Base-by-base conservation (phyloP, 805 yeast genomes). In the Ogataea populi-albae region DNA sequence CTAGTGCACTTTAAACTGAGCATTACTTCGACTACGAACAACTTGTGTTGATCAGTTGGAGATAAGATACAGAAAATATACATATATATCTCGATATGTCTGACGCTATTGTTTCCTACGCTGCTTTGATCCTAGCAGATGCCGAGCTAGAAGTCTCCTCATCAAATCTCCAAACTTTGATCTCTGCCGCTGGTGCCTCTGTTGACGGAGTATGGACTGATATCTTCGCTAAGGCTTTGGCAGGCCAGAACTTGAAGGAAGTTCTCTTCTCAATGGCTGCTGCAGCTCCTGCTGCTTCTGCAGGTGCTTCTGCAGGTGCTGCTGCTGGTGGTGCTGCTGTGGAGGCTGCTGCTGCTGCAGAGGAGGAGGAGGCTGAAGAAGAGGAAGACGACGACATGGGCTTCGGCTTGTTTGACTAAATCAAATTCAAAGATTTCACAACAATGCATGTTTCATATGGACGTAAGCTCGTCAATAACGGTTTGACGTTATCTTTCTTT, bases 101-200 rank as follows among this genome's bases (percentile, higher is more conserved):
- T 69, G 95, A 88, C 79, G 79, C 95, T 64, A 81, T 91, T 66
- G 86, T 87, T 66, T 85, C 96, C 59, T 88, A 87, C 85, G 98
- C 98, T 69, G 96, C 98, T 65, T 81, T 91, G 71, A 88, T 91
- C 75, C 79, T 91, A 71, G 96, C 97, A 55, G 98, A 91, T 67
- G 86, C 97, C 63, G 96, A 87, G 64, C 74, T 87, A 64, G 96
- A 89, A 71, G 79, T 93, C 80, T 41, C 64, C 40, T 63, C 93
- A 56, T 91, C 84, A 68, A 86, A 86, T 77, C 74, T 86, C 58
- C 68, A 78, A 62, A 68, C 93, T 52, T 70, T 86, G 65, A 71
- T 86, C 67, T 62, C 71, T 61, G 86, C 94, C 57, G 95, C 96
- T 56, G 85, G 86, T 66, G 79, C 88, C 62, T 70, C 75, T 40